Percentiles rank a stretch among this genome's conserved stretches.
These are phyloP conservation scores for Haplosporangium sp. DNA, from an alignment of 371 early-diverging fungal species.

Conservation along the genomic window DNA sequence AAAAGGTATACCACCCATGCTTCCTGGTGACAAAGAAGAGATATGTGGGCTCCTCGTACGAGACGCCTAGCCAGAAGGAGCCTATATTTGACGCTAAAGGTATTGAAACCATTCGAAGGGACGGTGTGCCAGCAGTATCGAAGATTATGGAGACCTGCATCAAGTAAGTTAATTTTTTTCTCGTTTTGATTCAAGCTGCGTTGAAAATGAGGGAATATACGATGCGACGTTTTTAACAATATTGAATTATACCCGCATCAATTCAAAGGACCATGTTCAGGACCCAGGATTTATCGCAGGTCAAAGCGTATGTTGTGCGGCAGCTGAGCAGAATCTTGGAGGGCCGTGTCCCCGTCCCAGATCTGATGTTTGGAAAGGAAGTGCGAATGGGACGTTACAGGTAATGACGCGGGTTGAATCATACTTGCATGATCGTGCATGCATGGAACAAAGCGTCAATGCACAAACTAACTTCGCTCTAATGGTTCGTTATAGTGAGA, in stretches of 20 bases:
- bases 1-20: constrained; percentile 92
- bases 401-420: constrained; percentile 22
- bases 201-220: not conserved
- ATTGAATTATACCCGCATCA: too few species aligned
- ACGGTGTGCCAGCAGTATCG: constrained; percentile 82
- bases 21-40: constrained; percentile 90
- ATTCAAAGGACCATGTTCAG: constrained; percentile 75
- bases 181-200: not conserved
- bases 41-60: constrained; percentile 90
- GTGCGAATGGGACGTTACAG: constrained; percentile 80
- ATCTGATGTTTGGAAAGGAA: constrained; percentile 89
- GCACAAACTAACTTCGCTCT: too few species aligned
- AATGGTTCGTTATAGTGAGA: constrained; percentile 9
- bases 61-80: constrained; percentile 63
- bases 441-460: too few species aligned
- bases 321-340: constrained; percentile 80
- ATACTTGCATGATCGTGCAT: too few species aligned
- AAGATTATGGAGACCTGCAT: constrained; percentile 81
- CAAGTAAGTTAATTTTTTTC: constrained; percentile 62
- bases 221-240: too few species aligned
- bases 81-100: constrained; percentile 95
- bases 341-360: constrained; percentile 73
- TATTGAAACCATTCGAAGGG: constrained; percentile 92
- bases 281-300: constrained; percentile 80
- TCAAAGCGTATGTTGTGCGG: constrained; percentile 76